Base-by-base conservation (phyloP, 108 stramenopile genomes). In the Epipyxis sp. region DNA sequence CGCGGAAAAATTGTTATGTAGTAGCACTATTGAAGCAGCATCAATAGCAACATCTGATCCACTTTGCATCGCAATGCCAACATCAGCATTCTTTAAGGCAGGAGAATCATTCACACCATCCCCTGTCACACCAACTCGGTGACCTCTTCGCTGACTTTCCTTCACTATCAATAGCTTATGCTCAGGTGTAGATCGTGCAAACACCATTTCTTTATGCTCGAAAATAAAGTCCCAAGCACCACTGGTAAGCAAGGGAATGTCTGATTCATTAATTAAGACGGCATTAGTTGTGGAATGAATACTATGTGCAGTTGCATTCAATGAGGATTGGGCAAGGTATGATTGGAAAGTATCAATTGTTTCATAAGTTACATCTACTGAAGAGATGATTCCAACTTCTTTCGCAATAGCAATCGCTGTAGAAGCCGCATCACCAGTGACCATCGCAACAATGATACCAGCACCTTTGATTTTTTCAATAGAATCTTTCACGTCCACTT, bases 91-190 rank as follows among this genome's bases (percentile, higher is more conserved):
- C 89, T 97, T 97, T 25, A 99, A 87, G 6, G 98, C 96, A 40
- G 98, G 98, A 40, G 95, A 92, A 80, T 99, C 98, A 78, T 99
- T 99, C 44, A 99, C 98, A 77, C 98, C 98, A 85, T 99, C 98
- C 59, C 98, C 98, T 61, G 98, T 99, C 93, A 99, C 94, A 80
- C 91, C 89, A 39, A 92, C 87, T 57, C 97, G 87, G 76, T 95
- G 86, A n/a, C 91, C 93, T 62, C 90, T 74, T n/a, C 89, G 81
- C 86, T 95, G 93, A 71, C 92, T 90, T 57, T 94, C 90, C 89
- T 92, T 89, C 42, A 97, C 96, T 83, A 99, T 96, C 25, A 77
- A 78, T 30, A 88, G 84, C 84, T 90, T 90, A 77, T 90, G 87
- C 79, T 88, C 77, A 6, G 90, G 90, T 1, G 76, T 61, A 40